Evolutionary conservation across 805 yeast species (phyloP), one percentile per base, ranked within the genome.

Genomic region (Nakazawaea ambrosiae): DNA sequence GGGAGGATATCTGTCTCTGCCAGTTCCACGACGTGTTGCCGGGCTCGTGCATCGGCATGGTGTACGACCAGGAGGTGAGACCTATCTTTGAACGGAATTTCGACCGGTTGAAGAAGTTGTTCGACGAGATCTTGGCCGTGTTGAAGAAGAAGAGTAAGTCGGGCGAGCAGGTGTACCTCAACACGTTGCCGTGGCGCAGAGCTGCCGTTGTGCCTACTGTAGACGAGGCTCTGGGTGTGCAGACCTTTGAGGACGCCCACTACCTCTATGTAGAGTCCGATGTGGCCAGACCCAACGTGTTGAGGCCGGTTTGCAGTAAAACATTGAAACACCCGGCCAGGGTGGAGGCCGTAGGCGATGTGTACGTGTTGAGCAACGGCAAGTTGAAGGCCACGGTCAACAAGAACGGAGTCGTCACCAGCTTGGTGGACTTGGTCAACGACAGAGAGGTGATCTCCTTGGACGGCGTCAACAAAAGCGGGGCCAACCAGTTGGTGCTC

Each of bases 21-120:
- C 97, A 90, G 56, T 90, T 90, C 65, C 98, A 90, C 58, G 98
- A 90, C 63, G 97, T 90, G n/a, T 68, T 92, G 36, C 98, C 98
- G 2, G 98, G 98, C 3, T 81, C 95, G 5, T 86, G 96, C 60
- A 90, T 90, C 50, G 96, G 87, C 45, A 76, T 86, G 78, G 96
- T 92, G 11, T 90, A 92, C 54, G 78, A 74, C 34, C 88, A 87
- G 49, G 92, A 83, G 49, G 97, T 90, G 8, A 74, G 78, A 53
- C 89, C 90, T 23, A 78, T 85, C 74, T 69, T 89, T 49, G 65
- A 63, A 5, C 60, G 67, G 12, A 81, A 80, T 18, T 62, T 81
- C 41, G 60, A 65, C 15, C 61, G 63, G 17, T 78, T 81, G 28
- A 67, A 71, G 28, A 48, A 60, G 4, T 63, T 92, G 50, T 69